Conservation (phyloP, 768 basidiomycete species). For the Auricularia heimuer region DNA sequence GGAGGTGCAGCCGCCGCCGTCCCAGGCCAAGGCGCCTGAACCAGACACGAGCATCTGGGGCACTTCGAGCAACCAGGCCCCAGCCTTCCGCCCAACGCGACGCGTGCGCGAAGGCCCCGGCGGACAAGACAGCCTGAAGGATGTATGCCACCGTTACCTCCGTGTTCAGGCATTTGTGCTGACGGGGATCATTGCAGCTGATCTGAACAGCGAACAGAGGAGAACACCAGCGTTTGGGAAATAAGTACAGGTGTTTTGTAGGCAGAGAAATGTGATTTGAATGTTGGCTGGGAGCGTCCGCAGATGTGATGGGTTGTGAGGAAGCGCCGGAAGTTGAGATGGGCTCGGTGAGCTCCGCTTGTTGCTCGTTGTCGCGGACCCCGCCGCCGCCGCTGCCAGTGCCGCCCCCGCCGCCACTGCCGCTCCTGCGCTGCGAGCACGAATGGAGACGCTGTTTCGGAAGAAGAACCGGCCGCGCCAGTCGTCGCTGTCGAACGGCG, state of each 20-base stretch:
- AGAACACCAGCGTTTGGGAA: too few relatives aligned
- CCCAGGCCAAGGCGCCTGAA: not conserved
- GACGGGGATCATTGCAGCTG: too few relatives aligned
- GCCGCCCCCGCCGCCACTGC: not conserved
- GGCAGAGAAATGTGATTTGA: too few relatives aligned
- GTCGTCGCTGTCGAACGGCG: slow-evolving; percentile 42
- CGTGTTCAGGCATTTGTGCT: too few relatives aligned
- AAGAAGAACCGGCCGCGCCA: slow-evolving; percentile 53
- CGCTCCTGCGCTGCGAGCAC: not conserved
- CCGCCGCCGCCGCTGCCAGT: too few relatives aligned
- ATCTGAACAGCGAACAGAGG: too few relatives aligned
- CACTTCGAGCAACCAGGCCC: not conserved
- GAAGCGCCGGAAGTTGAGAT: too few relatives aligned
- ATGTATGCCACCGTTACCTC: slow-evolving; percentile 2
- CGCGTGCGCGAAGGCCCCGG: slow-evolving; percentile 48
- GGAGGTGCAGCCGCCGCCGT: not conserved
- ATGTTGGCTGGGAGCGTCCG: too few relatives aligned
- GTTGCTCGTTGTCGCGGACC: too few relatives aligned
- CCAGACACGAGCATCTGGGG: not conserved
- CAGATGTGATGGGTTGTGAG: too few relatives aligned
- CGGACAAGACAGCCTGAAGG: slow-evolving; percentile 21
- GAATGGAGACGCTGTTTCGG: slow-evolving; percentile 62
- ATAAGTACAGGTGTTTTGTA: too few relatives aligned
- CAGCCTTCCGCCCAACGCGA: slow-evolving; percentile 40
- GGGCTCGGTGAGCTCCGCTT: too few relatives aligned